These are phyloP conservation scores for Chaetomium globosum DNA, from an alignment of 2,329 filamentous ascomycete species.

Conservation along the genomic window DNA sequence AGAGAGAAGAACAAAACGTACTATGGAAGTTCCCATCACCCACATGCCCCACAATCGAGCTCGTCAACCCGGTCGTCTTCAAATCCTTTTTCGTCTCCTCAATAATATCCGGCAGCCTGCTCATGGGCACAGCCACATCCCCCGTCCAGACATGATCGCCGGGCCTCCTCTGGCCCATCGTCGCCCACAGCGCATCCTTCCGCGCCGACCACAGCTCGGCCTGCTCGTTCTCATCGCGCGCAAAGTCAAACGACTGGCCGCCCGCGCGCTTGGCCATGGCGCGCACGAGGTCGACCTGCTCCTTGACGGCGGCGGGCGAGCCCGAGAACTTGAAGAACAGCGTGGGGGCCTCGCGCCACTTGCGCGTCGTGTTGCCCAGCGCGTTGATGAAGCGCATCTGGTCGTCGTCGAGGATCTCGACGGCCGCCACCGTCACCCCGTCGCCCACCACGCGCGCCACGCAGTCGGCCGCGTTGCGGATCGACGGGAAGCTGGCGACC, in stretches of 20 bases:
- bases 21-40: constrained; percentile 70
- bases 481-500: constrained; percentile 60
- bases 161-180: constrained; percentile 66
- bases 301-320: constrained; percentile 70
- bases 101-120: constrained; percentile 71
- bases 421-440: constrained; percentile 83
- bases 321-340: constrained; percentile 85
- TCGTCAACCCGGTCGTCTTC: constrained; percentile 70
- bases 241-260: constrained; percentile 76
- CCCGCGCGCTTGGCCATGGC: constrained; percentile 63
- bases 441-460: constrained; percentile 78
- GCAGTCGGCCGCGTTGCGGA: constrained; percentile 75
- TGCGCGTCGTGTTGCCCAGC: constrained; percentile 65
- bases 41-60: constrained; percentile 71
- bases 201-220: constrained; percentile 79
- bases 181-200: constrained; percentile 82
- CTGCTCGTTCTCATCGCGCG: constrained; percentile 68
- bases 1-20: constrained; percentile 17
- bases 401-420: constrained; percentile 89
- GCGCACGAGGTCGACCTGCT: constrained; percentile 72
- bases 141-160: constrained; percentile 82
- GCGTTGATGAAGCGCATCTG: constrained; percentile 76
- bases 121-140: constrained; percentile 83
- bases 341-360: constrained; percentile 73
- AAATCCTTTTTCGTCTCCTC: constrained; percentile 76